These are phyloP conservation scores for Zygosaccharomyces bailii DNA, from an alignment of 805 yeast species.

Conservation along the genomic window DNA sequence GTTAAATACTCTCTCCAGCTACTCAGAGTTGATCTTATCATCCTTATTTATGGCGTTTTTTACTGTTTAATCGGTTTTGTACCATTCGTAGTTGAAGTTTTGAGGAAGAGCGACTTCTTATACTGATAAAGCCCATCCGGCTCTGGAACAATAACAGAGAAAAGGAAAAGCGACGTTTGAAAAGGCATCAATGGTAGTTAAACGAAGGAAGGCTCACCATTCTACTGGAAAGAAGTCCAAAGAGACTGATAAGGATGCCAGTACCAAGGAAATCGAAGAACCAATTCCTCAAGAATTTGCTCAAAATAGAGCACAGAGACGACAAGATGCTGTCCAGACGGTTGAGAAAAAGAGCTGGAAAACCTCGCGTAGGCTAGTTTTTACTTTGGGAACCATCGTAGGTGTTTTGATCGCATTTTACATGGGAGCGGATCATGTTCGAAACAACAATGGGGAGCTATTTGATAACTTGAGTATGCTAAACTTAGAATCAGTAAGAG, in stretches of 20 bases:
- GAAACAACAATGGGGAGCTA: conserved; percentile 30
- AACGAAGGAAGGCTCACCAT: background rate
- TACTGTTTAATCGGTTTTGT: background rate
- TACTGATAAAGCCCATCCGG: background rate
- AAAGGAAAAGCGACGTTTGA: background rate
- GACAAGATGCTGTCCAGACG: conserved; percentile 1
- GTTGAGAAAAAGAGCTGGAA: conserved; percentile 25
- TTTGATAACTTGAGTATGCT: conserved; percentile 44
- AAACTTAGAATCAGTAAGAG: conserved; percentile 57
- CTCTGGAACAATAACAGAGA: background rate
- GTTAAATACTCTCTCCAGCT: conserved; percentile 89
- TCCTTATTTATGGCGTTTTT: background rate
- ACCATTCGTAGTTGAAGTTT: conserved; percentile 3
- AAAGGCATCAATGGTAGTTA: conserved; percentile 1
- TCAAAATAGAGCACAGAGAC: conserved; percentile 2
- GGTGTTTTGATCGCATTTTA: conserved; percentile 67
- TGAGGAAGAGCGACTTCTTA: conserved; percentile 1
- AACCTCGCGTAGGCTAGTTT: conserved; percentile 56
- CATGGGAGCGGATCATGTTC: conserved; percentile 43
- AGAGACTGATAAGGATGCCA: background rate
- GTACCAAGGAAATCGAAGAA: conserved; percentile 1
- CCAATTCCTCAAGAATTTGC: conserved; percentile 4
- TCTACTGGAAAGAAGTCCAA: conserved; percentile 1
- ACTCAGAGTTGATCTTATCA: conserved; percentile 72
- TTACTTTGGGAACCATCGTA: conserved; percentile 66